Evolutionary conservation across 192 early-diverging fungal species (phyloP), one percentile per base, ranked within the genome.

Genomic region (Backusella tarrabulga): DNA sequence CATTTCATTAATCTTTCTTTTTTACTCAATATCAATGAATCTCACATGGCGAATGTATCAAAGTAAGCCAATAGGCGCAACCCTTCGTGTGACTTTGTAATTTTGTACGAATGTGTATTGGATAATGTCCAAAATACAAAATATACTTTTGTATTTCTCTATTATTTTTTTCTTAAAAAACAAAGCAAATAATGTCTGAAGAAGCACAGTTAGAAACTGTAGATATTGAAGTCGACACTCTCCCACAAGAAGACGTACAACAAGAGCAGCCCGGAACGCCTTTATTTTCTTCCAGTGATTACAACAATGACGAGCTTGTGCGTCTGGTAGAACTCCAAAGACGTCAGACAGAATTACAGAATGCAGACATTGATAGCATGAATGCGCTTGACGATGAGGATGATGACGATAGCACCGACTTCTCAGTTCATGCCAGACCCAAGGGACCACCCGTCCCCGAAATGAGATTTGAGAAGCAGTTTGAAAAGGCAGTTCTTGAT

Each of bases 391-490:
- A 52, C 54, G 12, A 34, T 0, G 76, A 72, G 3, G 56, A 66
- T 42, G 42, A 54, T 44, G 21, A 35, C 8, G 75, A 74, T 29
- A 63, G 67, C 52, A 74, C 72, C 17, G 67, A 77, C n/a, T 67
- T 26, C 63, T 63, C 54, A 35, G 40, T 29, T 15, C 23, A 41
- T 52, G 41, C 44, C 67, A 32, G 11, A 34, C 50, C 40, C 41
- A 42, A 74, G 29, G 29, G 69, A 17, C 81, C 79, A n/a, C 41
- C 76, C n/a, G 50, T 83, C 9, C 82, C 82, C 15, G 82, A 83
- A 9, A 74, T 80, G 76, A 72, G 82, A n/a, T 83, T 78, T 34
- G 82, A 80, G 34, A 60, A 79, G 34, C 82, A 83, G 40, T 75
- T 83, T 41, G 52, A 80, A 32, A 71, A 74, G 54, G 46, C 67